Percentiles rank a stretch among this genome's conserved stretches.
These are phyloP conservation scores for Globisporangium lucens DNA, from an alignment of 352 stramenopile genomes.

Conservation along the genomic window DNA sequence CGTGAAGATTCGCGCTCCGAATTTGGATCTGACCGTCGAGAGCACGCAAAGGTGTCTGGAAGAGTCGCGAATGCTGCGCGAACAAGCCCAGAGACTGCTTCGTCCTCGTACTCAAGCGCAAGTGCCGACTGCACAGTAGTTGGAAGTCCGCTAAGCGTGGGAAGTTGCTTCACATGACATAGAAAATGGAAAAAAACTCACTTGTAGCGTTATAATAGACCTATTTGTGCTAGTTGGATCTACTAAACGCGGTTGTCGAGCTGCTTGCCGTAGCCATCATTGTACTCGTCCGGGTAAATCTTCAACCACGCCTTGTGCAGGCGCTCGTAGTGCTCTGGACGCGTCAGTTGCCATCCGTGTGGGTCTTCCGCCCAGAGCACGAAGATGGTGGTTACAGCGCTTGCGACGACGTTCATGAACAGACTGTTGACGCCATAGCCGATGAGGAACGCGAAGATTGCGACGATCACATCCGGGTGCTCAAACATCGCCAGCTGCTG, in stretches of 20 bases:
- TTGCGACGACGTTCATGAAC: conserved; percentile 73
- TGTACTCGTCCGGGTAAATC: conserved; percentile 84
- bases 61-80: conserved; percentile 3
- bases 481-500: conserved; percentile 54
- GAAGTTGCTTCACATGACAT: not conserved
- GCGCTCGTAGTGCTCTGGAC: conserved; percentile 61
- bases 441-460: conserved; percentile 68
- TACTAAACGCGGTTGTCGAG: conserved; percentile 23
- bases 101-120: not conserved
- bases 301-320: conserved; percentile 77
- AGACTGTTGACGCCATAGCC: conserved; percentile 73
- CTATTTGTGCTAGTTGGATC: not conserved
- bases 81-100: conserved; percentile 1
- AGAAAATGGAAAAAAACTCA: not conserved
- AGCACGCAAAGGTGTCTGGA: conserved; percentile 2
- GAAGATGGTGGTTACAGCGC: conserved; percentile 80
- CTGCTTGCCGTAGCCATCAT: conserved; percentile 75
- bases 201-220: not conserved
- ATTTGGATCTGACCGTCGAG: conserved; percentile 6
- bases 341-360: conserved; percentile 67
- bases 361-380: conserved; percentile 84
- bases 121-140: not conserved
- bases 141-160: too few relatives aligned
- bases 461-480: conserved; percentile 63
- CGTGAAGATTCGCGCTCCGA: not conserved